Evolutionary conservation across 2,329 filamentous ascomycete species (phyloP), one percentile per base, ranked within the genome.

Genomic region (Byssothecium circinans): DNA sequence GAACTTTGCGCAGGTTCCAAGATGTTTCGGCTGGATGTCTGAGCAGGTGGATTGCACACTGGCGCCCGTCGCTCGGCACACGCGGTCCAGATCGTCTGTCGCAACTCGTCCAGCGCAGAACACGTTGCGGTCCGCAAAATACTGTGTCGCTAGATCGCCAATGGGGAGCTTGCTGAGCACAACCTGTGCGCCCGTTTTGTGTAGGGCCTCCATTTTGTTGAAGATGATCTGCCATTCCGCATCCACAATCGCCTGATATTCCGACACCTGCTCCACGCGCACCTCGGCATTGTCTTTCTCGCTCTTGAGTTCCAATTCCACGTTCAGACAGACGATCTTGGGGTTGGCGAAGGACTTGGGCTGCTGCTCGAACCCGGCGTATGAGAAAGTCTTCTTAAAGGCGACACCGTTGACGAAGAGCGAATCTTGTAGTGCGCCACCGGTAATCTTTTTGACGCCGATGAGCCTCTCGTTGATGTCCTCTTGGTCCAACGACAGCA

Each of bases 221-320:
- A 87, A 97, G 74, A 99, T 99, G 70, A 99, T 99, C 75, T 96
- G 91, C 94, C 94, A 99, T 75, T 99, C 94, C 23, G 94, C 94
- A 68, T 99, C 94, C 69, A 99, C 94, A 61, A 99, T 96, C 54
- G 94, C 94, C 77, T 99, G 94, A 78, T 99, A 99, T 76, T 99
- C 94, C 17, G 92, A 95, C 43, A 99, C 94, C 74, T 97, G 91
- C 76, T 97, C 94, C 49, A 99, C 91, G 50, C 94, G 87, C 55
- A 99, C 91, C 78, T 99, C 94, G 50, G 94, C 94, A 67, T 99
- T 99, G 78, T 99, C 94, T 81, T 96, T 99, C 75, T 99, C 94
- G 53, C 89, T 92, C 84, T 99, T 99, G 62, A 99, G 81, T 78
- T 99, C 94, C 53, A 99, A 81, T 76, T 99, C 94, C 61, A 99